Evolutionary conservation across 2,329 filamentous ascomycete genomes (phyloP), one percentile per base, ranked within the genome.

Genomic region (Curvularia sp.): DNA sequence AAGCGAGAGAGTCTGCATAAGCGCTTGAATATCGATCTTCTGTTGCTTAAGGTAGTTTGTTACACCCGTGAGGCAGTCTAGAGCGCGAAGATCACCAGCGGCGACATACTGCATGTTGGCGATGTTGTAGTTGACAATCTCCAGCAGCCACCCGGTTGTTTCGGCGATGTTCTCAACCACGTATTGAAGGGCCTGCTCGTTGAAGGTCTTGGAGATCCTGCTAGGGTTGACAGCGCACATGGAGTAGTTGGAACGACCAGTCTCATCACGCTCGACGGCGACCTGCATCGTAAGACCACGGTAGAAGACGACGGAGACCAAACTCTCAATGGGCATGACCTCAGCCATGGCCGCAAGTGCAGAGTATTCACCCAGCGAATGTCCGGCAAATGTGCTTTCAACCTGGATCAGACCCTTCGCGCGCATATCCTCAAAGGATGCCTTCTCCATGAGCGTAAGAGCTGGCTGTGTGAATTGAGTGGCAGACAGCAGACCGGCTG

Each of bases 161-260:
- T 97, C 93, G 0, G 93, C 85, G 70, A 99, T 95, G 81, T 92
- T 97, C 84, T 92, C 92, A 23, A 98, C 94, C 36, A 99, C 93
- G 74, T 97, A 99, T 76, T 97, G 93, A 65, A 99, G 85, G 41
- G 95, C 95, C 77, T 95, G 91, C 81, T 99, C 95, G 81, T 96
- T 97, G 86, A 99, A 99, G 1, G 93, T 97, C 86, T 96, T 97
- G 74, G 92, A 96, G 78, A 99, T 97, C 65, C 95, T 89, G 83
- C 93, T 97, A 34, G 95, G 95, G 83, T 99, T 99, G 80, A 99
- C 94, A 56, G 95, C 95, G 78, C 94, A 97, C 95, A 99, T 99
- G 62, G 91, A 93, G 84, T 99, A 99, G 84, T 98, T 98, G 69
- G 93, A 97, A 55, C 95, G 91, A 36, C 95, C 95, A 65, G 87